A percentile compares a stretch with the other conserved stretches of the same genome.
These are phyloP conservation scores for Cryphonectria japonica DNA, from an alignment of 2,329 filamentous ascomycete genomes.

Conservation along the genomic window DNA sequence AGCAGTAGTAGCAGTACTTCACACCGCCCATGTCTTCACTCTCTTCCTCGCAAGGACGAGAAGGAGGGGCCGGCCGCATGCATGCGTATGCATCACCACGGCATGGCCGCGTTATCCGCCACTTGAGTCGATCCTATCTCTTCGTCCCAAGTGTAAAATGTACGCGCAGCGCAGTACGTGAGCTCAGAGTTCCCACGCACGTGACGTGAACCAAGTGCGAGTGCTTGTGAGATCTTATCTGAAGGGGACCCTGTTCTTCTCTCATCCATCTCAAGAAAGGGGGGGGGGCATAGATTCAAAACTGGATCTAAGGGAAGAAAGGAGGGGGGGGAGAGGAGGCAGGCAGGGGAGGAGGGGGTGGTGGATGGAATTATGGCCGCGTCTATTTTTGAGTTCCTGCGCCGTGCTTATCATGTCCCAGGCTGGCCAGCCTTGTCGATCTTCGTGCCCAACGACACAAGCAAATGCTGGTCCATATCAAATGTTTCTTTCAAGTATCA, in stretches of 20 bases:
- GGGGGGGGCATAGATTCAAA: neutral
- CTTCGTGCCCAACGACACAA: constrained; percentile 26
- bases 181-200: neutral
- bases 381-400: constrained; percentile 12
- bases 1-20: neutral
- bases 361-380: neutral
- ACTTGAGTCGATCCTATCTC: neutral
- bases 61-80: neutral
- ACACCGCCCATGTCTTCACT: neutral
- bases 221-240: constrained; percentile 4
- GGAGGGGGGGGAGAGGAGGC: neutral
- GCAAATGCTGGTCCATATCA: neutral
- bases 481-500: neutral
- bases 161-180: neutral
- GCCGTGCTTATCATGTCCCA: constrained; percentile 4
- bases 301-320: neutral
- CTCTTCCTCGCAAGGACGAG: too few species aligned
- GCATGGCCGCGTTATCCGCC: neutral
- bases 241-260: neutral
- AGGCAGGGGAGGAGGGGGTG: neutral
- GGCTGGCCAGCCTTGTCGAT: constrained; percentile 18
- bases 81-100: neutral
- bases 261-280: neutral
- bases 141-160: neutral
- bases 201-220: neutral